phyloP scores from a whole-genome alignment of 148 eudicot genomes.

The Chenopodium formosanum region DNA sequence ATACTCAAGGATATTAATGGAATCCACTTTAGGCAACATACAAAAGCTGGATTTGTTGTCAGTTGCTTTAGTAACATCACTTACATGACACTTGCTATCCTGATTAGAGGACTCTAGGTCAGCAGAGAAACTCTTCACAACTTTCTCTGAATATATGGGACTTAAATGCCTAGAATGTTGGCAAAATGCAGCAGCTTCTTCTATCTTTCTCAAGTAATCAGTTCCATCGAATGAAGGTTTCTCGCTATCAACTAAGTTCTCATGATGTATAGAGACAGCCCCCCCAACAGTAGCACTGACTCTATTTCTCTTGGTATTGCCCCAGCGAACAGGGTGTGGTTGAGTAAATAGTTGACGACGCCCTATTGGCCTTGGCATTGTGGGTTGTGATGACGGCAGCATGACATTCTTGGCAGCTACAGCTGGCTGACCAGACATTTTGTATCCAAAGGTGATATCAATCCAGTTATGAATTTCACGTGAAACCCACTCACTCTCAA shows the following conservation, averaged over 20 bases:
- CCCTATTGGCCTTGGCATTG: constrained; percentile 63
- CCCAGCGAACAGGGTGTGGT: constrained; percentile 80
- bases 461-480: constrained; percentile 88
- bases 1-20: constrained; percentile 58
- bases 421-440: constrained; percentile 93
- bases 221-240: constrained; percentile 33
- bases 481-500: constrained; percentile 80
- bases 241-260: constrained; percentile 18
- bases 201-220: constrained; percentile 49
- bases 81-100: constrained; percentile 19
- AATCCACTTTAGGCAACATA: constrained; percentile 35
- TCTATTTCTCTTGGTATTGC: constrained; percentile 23
- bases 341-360: constrained; percentile 84
- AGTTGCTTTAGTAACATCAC: constrained; percentile 20
- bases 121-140: constrained; percentile 26
- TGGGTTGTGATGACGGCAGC: constrained; percentile 69
- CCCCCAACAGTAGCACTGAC: constrained; percentile 4
- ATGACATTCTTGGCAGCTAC: constrained; percentile 89
- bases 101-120: constrained; percentile 31
- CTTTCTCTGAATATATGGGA: constrained; percentile 53
- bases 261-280: background rate
- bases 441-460: constrained; percentile 92
- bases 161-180: constrained; percentile 73
- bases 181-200: constrained; percentile 70
- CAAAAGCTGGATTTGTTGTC: constrained; percentile 23